Evolutionary conservation across 768 basidiomycete genomes (phyloP), one percentile per base, ranked within the genome.

Genomic region (Asterophora lycoperdoides): DNA sequence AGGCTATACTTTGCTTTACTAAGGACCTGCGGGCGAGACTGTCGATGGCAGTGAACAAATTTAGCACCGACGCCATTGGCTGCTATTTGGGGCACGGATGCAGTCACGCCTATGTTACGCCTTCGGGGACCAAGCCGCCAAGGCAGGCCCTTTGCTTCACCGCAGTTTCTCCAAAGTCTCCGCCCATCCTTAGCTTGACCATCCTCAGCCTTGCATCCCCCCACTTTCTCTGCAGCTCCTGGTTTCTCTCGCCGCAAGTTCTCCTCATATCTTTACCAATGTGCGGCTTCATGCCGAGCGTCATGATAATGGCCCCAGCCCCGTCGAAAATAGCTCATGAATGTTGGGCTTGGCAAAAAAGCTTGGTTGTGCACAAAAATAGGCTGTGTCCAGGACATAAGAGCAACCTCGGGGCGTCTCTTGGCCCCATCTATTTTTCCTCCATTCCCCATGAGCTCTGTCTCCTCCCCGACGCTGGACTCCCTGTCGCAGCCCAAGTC

Each of bases 321-420:
- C 36, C 26, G 54, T 64, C 62, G 59, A 69, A 74, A 72, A 72
- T 72, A 72, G 69, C 66, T 61, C 66, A 61, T 52, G 50, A 55
- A 53, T 56, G 47, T 23, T 56, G 55, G 64, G 57, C 73, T 75
- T 75, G 73, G 72, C 73, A 73, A 68, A 71, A 70, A 68, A 62
- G 62, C 71, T 75, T 73, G 72, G 70, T 52, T 55, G 53, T 57
- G 48, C 60, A 65, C 66, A 75, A 74, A 74, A 75, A 75, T 75
- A 75, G 72, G 60, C 46, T 56, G 62, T 59, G 56, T 63, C 63
- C 58, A 68, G 64, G 68, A 67, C 72, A 70, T 74, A 75, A 75
- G 70, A 73, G 66, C 67, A 63, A 64, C 60, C 60, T 64, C 62
- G 67, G 66, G 61, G 60, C 64, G 57, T 55, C 64, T 68, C 71